Base-by-base conservation (phyloP, 140 eudicot species). In the Flaveria floridana region DNA sequence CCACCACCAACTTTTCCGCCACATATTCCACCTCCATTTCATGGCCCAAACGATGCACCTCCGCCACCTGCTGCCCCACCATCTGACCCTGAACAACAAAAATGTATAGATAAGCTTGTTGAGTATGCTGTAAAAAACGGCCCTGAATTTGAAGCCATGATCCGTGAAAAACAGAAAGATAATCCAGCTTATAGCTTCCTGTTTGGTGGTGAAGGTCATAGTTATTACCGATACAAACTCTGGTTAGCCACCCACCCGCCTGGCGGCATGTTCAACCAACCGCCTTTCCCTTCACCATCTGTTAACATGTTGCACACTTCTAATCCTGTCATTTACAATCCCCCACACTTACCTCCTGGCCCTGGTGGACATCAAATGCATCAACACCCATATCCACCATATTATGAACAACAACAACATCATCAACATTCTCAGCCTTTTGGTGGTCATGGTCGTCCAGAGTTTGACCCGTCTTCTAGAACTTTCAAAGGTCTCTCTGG, bases 121-220 rank as follows among this genome's bases (percentile, higher is more conserved):
- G 96, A 94, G 59, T 94, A 94, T 74, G 85, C 95, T 20, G 91
- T 88, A 58, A 94, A 88, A 79, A 87, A 90, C 23, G 99, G 99
- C 19, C 99, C 97, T 8, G 99, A 88, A 44, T 94, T 94, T 66
- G 99, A 94, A 80, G 96, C 97, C 20, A 89, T 94, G 94, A 87
- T 94, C 62, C 97, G 99, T 34, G 95, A 90, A 72, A 90, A 89
- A 34, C 94, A 94, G 77, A 86, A 85, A 72, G 94, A 87, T 26
- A 94, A 90, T 70, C 99, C 97, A 9, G 94, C 87, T 72, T 94
- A 94, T 70, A 78, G 89, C 57, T 94, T 94, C 78, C 83, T 94
- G 70, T 94, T 94, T 81, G 99, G 99, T 14, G 99, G 99, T 18
- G 96, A 90, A 37, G 99, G 99, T 15, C 95, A 94, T 71, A 74